phyloP scores from a whole-genome alignment of 768 basidiomycete genomes.

The Amanita rimosa region DNA sequence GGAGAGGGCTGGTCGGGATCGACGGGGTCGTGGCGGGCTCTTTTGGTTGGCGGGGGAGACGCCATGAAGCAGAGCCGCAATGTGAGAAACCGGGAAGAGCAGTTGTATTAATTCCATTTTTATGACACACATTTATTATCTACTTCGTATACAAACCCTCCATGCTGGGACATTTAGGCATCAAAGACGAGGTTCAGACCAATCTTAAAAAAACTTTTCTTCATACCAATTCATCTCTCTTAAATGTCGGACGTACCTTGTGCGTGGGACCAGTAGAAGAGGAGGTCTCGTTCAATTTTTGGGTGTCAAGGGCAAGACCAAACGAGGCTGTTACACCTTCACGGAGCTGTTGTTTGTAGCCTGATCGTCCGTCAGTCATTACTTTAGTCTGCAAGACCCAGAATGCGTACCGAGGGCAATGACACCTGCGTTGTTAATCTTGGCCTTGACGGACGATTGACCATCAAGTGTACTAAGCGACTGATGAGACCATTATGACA shows the following conservation, averaged over 20 bases:
- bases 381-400: background rate
- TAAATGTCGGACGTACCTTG: constrained; percentile 37
- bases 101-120: background rate
- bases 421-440: constrained; percentile 95
- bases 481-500: constrained; percentile 2
- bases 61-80: background rate
- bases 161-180: constrained; percentile 31
- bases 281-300: constrained; percentile 66
- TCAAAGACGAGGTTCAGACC: constrained; percentile 71
- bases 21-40: background rate
- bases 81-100: background rate
- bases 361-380: constrained; percentile 21
- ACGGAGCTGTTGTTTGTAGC: constrained; percentile 89
- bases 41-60: constrained; percentile 2
- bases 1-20: background rate
- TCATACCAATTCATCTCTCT: background rate
- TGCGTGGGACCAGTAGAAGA: constrained; percentile 56
- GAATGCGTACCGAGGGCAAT: constrained; percentile 58
- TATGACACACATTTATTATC: constrained; percentile 4
- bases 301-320: constrained; percentile 92
- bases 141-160: background rate
- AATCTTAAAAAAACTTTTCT: constrained; percentile 29
- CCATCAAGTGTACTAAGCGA: constrained; percentile 64
- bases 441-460: constrained; percentile 92
- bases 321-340: constrained; percentile 90